A percentile compares a stretch with the other conserved stretches of the same genome.
phyloP scores from a whole-genome alignment of 225 moss, liverwort and hornwort species.

The Neckera pumila region DNA sequence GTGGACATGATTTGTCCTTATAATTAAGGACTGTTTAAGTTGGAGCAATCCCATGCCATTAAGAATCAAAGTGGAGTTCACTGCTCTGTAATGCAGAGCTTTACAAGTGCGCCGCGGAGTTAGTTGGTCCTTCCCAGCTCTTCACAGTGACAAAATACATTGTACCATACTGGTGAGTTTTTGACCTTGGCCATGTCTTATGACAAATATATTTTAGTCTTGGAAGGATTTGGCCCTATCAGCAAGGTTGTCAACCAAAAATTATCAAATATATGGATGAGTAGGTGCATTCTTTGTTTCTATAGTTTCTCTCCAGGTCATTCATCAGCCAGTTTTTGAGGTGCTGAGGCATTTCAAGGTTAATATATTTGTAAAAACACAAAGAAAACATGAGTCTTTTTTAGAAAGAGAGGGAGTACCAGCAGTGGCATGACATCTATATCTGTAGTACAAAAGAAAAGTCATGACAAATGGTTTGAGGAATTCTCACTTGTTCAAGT shows the following conservation, averaged over 20 bases:
- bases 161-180: conserved; percentile 60
- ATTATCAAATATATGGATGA: background rate
- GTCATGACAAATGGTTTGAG: background rate
- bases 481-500: background rate
- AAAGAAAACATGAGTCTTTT: no score
- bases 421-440: background rate
- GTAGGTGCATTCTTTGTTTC: background rate
- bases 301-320: background rate
- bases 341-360: no score
- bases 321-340: rapidly evolving
- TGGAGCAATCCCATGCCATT: background rate
- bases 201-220: rapidly evolving
- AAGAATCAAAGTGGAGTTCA: background rate
- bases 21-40: no score
- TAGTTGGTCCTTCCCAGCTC: conserved; percentile 71
- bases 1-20: background rate
- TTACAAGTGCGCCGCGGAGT: conserved; percentile 59
- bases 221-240: rapidly evolving
- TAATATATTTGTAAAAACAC: background rate
- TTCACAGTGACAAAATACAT: conserved; percentile 59
- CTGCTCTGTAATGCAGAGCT: conserved; percentile 20
- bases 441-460: background rate
- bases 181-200: background rate
- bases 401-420: no score
- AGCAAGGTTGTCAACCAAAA: background rate